Conservation (phyloP, 768 basidiomycete species). For the Suillus hirtellus region DNA sequence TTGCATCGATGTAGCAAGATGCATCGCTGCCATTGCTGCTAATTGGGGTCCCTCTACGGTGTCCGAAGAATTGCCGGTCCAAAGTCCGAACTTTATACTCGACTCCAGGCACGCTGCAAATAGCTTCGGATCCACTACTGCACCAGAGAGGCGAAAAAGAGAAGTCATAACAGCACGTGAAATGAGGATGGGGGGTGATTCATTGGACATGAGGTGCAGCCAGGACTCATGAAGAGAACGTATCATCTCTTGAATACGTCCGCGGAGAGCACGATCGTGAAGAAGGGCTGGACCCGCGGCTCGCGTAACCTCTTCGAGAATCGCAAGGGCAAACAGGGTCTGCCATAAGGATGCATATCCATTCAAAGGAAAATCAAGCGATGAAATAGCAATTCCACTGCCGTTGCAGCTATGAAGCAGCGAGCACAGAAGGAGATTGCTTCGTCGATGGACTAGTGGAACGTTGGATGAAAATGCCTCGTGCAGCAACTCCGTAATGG, state of each 20-base stretch:
- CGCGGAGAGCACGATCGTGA: constrained; percentile 24
- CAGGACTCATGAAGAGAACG: constrained; percentile 45
- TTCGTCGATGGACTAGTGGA: constrained; percentile 37
- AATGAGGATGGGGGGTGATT: constrained; percentile 25
- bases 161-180: constrained; percentile 41
- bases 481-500: constrained; percentile 2
- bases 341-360: constrained; percentile 36
- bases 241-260: constrained; percentile 4
- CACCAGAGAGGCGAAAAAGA: constrained; percentile 47
- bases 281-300: constrained; percentile 15
- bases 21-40: constrained; percentile 23
- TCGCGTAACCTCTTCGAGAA: constrained; percentile 33
- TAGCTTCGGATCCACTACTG: constrained; percentile 39
- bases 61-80: constrained; percentile 5
- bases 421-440: constrained; percentile 27
- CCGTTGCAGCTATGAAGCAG: neutral
- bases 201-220: constrained; percentile 22
- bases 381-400: neutral
- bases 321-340: constrained; percentile 42
- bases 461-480: constrained; percentile 28
- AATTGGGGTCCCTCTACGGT: constrained; percentile 15
- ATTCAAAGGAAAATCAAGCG: constrained; percentile 3
- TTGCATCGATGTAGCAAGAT: constrained; percentile 29
- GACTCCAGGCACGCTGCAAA: constrained; percentile 35
- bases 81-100: neutral